Evolutionary conservation across 2,329 filamentous ascomycete species (phyloP), one percentile per base, ranked within the genome.

Genomic region (Exophiala aquamarina): DNA sequence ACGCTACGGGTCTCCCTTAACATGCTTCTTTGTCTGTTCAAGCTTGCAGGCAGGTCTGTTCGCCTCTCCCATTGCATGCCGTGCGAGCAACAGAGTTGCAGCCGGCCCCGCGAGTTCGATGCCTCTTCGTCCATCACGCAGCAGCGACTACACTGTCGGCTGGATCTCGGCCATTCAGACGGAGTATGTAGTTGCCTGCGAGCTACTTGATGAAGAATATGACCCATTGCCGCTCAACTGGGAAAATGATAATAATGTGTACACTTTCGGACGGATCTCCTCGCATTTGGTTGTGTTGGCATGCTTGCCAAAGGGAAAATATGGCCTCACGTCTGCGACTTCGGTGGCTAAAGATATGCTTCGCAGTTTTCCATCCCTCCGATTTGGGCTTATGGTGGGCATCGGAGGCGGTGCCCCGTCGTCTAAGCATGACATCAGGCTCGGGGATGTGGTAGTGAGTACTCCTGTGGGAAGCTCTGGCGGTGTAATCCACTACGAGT

Each of bases 321-420:
- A 60, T 46, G 67, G 60, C 32, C 63, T 41, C 23, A 45, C 39
- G 3, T 60, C 65, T 11, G 67, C 68, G 6, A 56, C 66, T 8
- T 48, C 47, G 0, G 61, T 70, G 2, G 63, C 64, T 4, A 54
- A 51, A 32, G 57, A 67, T 43, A 65, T 64, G 61, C 26, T 61
- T 17, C 37, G 55, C 11, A 60, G 52, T 13, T 49, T 72, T 51
- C 33, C 62, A 0, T 63, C 64, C 21, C 17, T 68, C 18, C 44
- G 58, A 10, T 43, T 73, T 31, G 64, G 65, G 2, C 59, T 76
- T 1, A 69, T 76, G 66, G 70, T 76, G 2, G 72, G 72, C 15
- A 69, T 74, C 39, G 71, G 64, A 1, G 66, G 65, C 15, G 63
- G 62, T 11, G 59, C 44, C 19, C 62, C 61, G 2, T 59, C 50